phyloP scores from a whole-genome alignment of 257 asterid genomes.

The Echium plantagineum region DNA sequence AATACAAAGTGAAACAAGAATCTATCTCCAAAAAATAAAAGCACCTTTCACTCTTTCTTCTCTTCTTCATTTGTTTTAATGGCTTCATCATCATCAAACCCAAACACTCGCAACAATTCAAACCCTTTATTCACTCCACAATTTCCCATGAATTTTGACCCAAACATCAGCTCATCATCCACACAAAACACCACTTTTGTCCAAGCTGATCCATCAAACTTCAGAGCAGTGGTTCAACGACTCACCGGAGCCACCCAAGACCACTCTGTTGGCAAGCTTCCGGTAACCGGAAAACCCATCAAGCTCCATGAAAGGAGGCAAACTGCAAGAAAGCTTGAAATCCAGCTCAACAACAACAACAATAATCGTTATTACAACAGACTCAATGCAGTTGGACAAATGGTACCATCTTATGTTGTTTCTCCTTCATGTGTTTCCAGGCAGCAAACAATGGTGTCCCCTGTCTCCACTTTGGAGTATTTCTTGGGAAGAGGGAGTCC shows the following conservation, averaged over 20 bases:
- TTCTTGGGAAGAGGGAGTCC: conserved; percentile 39
- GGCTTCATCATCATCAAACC: conserved; percentile 6
- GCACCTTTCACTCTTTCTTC: conserved; percentile 2
- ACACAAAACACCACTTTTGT: conserved; percentile 60
- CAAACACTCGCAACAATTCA: background rate
- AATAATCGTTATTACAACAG: too few species aligned
- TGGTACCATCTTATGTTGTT: background rate
- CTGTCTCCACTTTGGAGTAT: conserved; percentile 57
- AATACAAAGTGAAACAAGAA: background rate
- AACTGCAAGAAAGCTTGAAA: conserved; percentile 43
- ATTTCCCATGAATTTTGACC: background rate
- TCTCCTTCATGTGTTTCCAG: background rate
- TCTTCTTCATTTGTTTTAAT: background rate
- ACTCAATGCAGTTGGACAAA: background rate
- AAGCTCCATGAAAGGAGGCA: conserved; percentile 69
- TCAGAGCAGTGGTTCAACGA: conserved; percentile 68
- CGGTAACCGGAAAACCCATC: conserved; percentile 23
- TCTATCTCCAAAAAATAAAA: background rate
- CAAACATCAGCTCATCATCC: conserved; percentile 30
- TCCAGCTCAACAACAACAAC: conserved; percentile 35
- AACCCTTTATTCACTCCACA: background rate
- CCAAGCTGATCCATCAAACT: conserved; percentile 70
- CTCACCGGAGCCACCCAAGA: conserved; percentile 38
- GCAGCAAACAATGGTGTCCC: conserved; percentile 46
- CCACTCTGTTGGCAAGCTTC: background rate